Evolutionary conservation across 2,329 filamentous ascomycete species (phyloP).

Genomic region (Apiospora kogelbergensis): DNA sequence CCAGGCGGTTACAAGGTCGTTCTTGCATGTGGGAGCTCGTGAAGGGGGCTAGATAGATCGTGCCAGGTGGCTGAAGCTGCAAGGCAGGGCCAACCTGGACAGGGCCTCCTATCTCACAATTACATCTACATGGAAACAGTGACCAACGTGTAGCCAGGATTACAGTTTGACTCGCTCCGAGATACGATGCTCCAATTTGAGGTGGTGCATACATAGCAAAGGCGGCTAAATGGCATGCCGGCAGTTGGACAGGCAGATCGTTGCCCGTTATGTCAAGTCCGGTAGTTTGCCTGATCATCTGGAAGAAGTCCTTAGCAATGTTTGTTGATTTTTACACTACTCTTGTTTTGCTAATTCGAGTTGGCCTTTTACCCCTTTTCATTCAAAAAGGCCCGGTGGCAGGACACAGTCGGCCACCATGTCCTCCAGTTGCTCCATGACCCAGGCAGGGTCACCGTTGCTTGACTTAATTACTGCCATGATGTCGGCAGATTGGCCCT

Average conservation of each 20-base stretch:
- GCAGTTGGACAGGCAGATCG: not conserved
- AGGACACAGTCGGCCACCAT: conserved; percentile 22
- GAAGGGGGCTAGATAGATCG: no score
- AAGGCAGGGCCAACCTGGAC: no score
- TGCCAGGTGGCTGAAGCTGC: no score
- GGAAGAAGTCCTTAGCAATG: not conserved
- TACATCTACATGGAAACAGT: no score
- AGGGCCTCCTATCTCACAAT: no score
- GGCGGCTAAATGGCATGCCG: not conserved
- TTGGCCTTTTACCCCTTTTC: not conserved
- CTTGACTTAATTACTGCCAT: conserved; percentile 15
- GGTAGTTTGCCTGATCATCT: not conserved
- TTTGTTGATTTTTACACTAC: not conserved
- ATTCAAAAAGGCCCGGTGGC: conserved; percentile 8
- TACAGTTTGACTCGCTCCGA: not conserved
- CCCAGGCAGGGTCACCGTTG: conserved; percentile 20
- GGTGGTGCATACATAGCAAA: not conserved
- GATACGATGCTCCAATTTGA: not conserved
- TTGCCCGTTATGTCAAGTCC: not conserved
- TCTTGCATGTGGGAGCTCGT: no score
- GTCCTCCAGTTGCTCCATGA: conserved; percentile 22
- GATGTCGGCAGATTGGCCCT: conserved; percentile 13
- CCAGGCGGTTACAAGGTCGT: no score
- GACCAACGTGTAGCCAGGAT: not conserved
- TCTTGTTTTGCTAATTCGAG: not conserved